Conservation (phyloP, 768 basidiomycete genomes). For the Tulasnella sp. region DNA sequence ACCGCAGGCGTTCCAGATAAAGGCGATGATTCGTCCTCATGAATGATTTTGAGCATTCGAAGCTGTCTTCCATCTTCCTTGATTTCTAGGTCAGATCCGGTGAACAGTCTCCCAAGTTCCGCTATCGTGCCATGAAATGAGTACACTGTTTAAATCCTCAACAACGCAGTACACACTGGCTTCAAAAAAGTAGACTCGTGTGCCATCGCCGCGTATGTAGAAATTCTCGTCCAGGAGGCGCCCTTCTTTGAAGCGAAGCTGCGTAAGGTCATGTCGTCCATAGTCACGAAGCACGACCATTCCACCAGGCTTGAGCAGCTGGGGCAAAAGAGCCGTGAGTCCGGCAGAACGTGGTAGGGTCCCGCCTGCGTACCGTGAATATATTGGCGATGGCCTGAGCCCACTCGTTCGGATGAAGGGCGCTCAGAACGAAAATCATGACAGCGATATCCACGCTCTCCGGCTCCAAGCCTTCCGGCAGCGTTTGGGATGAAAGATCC, state of each 20-base stretch:
- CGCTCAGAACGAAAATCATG: conserved; percentile 92
- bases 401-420: conserved; percentile 94
- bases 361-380: conserved; percentile 51
- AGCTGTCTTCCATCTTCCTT: conserved; percentile 21
- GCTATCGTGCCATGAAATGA: neutral
- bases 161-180: conserved; percentile 50
- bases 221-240: conserved; percentile 90
- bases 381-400: conserved; percentile 73
- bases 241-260: conserved; percentile 84
- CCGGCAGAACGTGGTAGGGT: too few species aligned
- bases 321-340: conserved; percentile 5
- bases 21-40: conserved; percentile 1
- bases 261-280: conserved; percentile 90
- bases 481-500: conserved; percentile 69
- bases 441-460: conserved; percentile 81
- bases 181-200: conserved; percentile 95
- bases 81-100: conserved; percentile 15
- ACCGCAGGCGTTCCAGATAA: neutral
- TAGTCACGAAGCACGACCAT: conserved; percentile 86
- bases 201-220: conserved; percentile 95
- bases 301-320: conserved; percentile 92
- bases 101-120: conserved; percentile 26
- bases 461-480: conserved; percentile 62
- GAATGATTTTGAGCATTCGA: conserved; percentile 20
- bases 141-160: too few species aligned